A percentile compares a stretch with the other conserved stretches of the same genome.
These are phyloP conservation scores for Debaryomyces tyrocola DNA, from an alignment of 805 yeast genomes.

Conservation along the genomic window DNA sequence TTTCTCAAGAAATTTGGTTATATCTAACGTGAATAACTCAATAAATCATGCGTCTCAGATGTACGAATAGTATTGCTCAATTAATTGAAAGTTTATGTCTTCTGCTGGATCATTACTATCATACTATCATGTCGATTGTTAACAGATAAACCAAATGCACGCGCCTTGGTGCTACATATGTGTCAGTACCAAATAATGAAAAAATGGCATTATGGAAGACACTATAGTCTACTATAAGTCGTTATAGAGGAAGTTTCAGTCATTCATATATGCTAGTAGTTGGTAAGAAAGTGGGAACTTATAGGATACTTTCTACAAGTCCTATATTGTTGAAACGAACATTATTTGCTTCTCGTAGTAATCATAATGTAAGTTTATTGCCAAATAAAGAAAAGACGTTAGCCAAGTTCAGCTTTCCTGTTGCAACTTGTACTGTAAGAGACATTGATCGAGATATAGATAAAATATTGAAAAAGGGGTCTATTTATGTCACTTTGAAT, in stretches of 20 bases:
- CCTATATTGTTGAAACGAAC: background rate
- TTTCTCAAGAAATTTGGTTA: background rate
- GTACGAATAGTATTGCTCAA: too few relatives aligned
- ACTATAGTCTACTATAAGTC: too few relatives aligned
- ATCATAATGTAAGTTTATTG: slow-evolving; percentile 2
- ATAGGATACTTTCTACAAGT: background rate
- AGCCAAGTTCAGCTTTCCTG: slow-evolving; percentile 35
- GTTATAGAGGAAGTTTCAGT: background rate
- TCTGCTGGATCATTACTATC: too few relatives aligned
- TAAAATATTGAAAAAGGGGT: slow-evolving; percentile 5
- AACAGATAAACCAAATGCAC: background rate
- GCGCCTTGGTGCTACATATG: background rate
- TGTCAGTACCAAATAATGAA: background rate
- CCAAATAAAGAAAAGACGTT: slow-evolving; percentile 24
- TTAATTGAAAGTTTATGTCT: too few relatives aligned
- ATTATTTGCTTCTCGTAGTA: background rate
- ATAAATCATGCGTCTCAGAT: too few relatives aligned
- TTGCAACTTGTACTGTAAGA: slow-evolving; percentile 30
- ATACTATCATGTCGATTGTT: background rate
- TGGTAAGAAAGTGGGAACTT: background rate
- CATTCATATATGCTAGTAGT: background rate
- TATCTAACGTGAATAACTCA: too few relatives aligned
- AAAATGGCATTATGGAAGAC: background rate
- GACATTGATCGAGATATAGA: slow-evolving; percentile 11
- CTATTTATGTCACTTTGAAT: slow-evolving; percentile 48